Base-by-base conservation (phyloP, 805 yeast species). In the Scheffersomyces amazonensis region DNA sequence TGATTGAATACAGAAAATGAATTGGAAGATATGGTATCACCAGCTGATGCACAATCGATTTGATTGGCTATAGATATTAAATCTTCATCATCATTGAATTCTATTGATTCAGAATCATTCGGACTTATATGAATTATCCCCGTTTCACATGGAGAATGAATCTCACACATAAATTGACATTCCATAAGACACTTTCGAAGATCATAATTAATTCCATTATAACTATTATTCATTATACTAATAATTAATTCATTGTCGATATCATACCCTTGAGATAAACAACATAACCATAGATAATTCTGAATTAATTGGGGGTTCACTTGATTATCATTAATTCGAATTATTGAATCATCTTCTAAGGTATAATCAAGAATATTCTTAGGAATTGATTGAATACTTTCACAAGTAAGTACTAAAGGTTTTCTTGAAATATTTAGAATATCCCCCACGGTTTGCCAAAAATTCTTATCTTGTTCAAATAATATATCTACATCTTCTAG, bases 401-500 rank as follows among this genome's bases (percentile, higher is more conserved):
- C 63, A 51, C 90, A 84, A 0, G 89, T 82, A 11, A 87, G 44
- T 1, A 86, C 71, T 0, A 87, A 71, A 0, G 96, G 96, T 37
- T 90, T 63, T 46, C 87, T 68, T 0, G 87, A 73, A 13, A 75
- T 71, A 25, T 69, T 67, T 28, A 88, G 58, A 11, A 87, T 69
- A 34, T 78, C 81, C 32, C 74, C 76, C 2, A 88, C 70, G 2
- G 83, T 79, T 1, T 70, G 53, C 96, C 97, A 93, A 53, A 91
- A 90, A 2, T 80, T 79, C 40, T 75, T 78, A 50, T 93, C 98
- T 22, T 76, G 79, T 37, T 79, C 87, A 50, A 83, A 87, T 15
- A 90, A 56, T 9, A 87, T 67, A 54, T 91, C 96, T 29, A 86
- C 90, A 50, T 91, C 96, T 49, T 90, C 96, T 40, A 91, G 69